Evolutionary conservation across 352 stramenopile species (phyloP), one percentile per base, ranked within the genome.

Genomic region (Pythium myriotylum): DNA sequence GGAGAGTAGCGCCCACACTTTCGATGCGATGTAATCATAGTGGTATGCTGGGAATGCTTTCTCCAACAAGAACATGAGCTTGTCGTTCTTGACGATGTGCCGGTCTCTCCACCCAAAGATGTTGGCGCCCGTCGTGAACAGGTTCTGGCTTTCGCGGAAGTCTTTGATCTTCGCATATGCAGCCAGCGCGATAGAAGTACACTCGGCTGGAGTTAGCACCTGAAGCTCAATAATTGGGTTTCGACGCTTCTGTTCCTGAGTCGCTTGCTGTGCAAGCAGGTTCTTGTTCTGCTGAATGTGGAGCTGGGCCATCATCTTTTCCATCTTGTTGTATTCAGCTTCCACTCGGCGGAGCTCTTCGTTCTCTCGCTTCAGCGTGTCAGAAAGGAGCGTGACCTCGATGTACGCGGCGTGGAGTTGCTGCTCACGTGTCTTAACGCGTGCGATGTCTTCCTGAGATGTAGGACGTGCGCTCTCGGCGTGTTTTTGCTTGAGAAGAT

Each of bases 51-150:
- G 52, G 49, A 89, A 91, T 2, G 65, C 65, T 62, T 91, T 91
- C 60, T 91, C 77, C 16, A 91, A 60, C 4, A 78, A 77, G 51
- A 89, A 91, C 65, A 75, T 77, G 49, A 91, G 73, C 35, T 80
- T 77, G 52, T 88, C 73, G 52, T 79, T 70, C 54, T 71, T 66
- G 24, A 86, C 56, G 22, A 72, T 60, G 57, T 86, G 81, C 8
- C 68, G 74, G 43, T 91, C 81, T 48, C 74, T 68, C 81, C 81
- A 91, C n/a, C 81, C 81, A 40, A 91, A 70, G 20, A 91, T 70
- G 29, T 69, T 86, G 23, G 70, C 79, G 10, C 79, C 81, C 0
- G 79, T 88, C 1, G 79, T 83, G 50, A 74, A 74, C 26, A 72
- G 71, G 6, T 72, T 70, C 9, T 83, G 67, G 52, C 67, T 85